These are phyloP conservation scores for Apiospora saccharicola DNA, from an alignment of 2,329 filamentous ascomycete genomes.

Conservation along the genomic window DNA sequence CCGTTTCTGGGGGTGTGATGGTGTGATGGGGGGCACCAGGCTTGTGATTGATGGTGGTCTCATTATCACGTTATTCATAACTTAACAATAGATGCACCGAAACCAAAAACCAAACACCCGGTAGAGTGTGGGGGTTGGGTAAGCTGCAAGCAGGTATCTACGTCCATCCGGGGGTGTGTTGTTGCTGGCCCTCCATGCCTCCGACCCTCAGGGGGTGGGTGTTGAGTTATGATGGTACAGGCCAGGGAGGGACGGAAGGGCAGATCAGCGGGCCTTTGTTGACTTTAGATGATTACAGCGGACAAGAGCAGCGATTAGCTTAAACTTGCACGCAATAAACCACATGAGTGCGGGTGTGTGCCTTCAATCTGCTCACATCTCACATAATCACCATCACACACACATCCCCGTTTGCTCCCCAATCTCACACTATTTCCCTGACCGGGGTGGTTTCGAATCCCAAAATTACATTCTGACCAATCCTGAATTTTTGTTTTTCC, in stretches of 20 bases:
- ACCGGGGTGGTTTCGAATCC: conserved; percentile 6
- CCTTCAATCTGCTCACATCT: conserved; percentile 22
- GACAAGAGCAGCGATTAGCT: neutral
- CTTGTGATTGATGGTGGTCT: conserved; percentile 12
- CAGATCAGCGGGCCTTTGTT: conserved; percentile 14
- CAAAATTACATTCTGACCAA: conserved; percentile 13
- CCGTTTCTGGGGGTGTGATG: neutral
- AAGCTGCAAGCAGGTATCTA: neutral
- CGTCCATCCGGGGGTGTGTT: neutral
- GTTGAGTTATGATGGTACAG: neutral
- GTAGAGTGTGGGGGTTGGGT: conserved; percentile 17
- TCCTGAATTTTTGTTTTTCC: neutral
- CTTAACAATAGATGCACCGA: conserved; percentile 5
- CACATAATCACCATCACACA: conserved; percentile 21
- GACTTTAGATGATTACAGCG: conserved; percentile 13
- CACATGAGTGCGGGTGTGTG: conserved; percentile 16
- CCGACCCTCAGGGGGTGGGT: neutral
- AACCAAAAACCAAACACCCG: conserved; percentile 9
- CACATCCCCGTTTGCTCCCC: neutral
- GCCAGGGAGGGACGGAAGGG: conserved; percentile 7
- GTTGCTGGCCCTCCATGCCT: neutral
- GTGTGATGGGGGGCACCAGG: neutral
- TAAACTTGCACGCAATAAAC: neutral
- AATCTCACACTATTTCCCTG: neutral
- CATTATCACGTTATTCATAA: conserved; percentile 1